Conservation (phyloP, 1,284 basidiomycete genomes). For the Sanghuangporus baumii region DNA sequence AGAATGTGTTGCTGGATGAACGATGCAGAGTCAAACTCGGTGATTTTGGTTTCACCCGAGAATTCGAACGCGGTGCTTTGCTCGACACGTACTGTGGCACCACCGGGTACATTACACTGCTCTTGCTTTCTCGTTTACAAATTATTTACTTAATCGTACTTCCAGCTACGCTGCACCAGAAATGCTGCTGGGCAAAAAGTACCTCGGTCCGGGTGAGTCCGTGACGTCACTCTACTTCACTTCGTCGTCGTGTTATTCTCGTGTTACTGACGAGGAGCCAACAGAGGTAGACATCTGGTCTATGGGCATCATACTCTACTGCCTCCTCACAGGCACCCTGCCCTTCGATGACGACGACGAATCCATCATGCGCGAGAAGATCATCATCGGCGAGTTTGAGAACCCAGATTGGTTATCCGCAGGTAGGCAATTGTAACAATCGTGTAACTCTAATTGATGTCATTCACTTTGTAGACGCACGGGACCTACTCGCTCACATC, state of each 20-base stretch:
- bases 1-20: conserved; percentile 91
- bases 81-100: conserved; percentile 98
- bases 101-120: conserved; percentile 51
- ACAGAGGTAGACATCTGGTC: conserved; percentile 98
- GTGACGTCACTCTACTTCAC: conserved; percentile 21
- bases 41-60: conserved; percentile 95
- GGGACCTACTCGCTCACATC: conserved; percentile 73
- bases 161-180: conserved; percentile 82
- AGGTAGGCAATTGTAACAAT: conserved; percentile 40
- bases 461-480: conserved; percentile 55
- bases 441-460: background rate
- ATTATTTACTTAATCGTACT: background rate
- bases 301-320: conserved; percentile 91
- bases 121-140: background rate
- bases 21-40: conserved; percentile 85
- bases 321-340: conserved; percentile 89
- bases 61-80: conserved; percentile 79
- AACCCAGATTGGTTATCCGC: conserved; percentile 88
- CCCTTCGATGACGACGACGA: conserved; percentile 99
- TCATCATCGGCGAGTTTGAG: conserved; percentile 85
- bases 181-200: conserved; percentile 87
- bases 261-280: background rate
- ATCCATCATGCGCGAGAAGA: conserved; percentile 79
- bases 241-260: background rate
- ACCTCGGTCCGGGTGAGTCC: conserved; percentile 77